A percentile compares a stretch with the other conserved stretches of the same genome.
Evolutionary conservation across 2,329 filamentous ascomycete species (phyloP).

Genomic region (Aspergillus sp.): DNA sequence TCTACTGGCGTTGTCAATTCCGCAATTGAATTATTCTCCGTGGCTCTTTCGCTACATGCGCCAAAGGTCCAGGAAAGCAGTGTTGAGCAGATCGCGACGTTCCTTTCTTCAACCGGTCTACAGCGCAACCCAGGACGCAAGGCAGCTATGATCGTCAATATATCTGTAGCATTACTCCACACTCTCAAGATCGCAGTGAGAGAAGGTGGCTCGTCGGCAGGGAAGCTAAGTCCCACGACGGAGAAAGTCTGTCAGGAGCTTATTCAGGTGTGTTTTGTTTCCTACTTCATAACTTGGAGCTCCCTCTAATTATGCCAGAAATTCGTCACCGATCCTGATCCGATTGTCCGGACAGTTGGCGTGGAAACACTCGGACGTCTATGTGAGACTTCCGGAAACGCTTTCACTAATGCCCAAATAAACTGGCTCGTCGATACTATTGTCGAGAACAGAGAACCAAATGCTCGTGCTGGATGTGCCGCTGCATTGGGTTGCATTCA

Average conservation of each 20-base stretch:
- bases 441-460: slow-evolving; percentile 89
- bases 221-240: slow-evolving; percentile 75
- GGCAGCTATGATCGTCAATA: slow-evolving; percentile 88
- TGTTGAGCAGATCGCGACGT: slow-evolving; percentile 88
- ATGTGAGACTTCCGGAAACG: slow-evolving; percentile 81
- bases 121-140: slow-evolving; percentile 86
- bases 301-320: slow-evolving; percentile 46
- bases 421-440: slow-evolving; percentile 93
- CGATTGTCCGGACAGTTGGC: slow-evolving; percentile 82
- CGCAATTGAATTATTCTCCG: slow-evolving; percentile 89
- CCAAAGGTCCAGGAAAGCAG: slow-evolving; percentile 95
- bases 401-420: slow-evolving; percentile 86
- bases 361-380: slow-evolving; percentile 84
- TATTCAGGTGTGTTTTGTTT: slow-evolving; percentile 72
- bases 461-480: slow-evolving; percentile 89
- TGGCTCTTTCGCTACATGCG: slow-evolving; percentile 85
- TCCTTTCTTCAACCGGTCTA: slow-evolving; percentile 77
- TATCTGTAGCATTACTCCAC: slow-evolving; percentile 78
- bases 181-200: slow-evolving; percentile 83
- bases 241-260: slow-evolving; percentile 73
- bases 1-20: slow-evolving; percentile 93
- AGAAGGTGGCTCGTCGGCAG: slow-evolving; percentile 73
- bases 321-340: slow-evolving; percentile 81
- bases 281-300: neutral
- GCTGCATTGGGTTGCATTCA: slow-evolving; percentile 93